Evolutionary conservation across 257 asterid genomes (phyloP).

Genomic region (Forsythia suspensa): DNA sequence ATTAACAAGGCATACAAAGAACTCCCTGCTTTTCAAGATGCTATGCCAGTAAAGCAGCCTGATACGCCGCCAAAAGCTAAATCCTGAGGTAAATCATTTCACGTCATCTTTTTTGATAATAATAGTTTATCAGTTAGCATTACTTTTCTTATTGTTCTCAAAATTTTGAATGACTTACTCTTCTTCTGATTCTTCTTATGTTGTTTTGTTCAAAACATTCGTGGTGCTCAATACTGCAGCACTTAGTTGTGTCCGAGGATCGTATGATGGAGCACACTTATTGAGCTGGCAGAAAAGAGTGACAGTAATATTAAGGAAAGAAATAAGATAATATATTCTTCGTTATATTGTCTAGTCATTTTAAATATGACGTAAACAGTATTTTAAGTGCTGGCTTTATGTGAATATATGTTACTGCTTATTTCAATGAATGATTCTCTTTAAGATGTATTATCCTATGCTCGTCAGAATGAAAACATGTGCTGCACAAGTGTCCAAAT

Average conservation of each 20-base stretch:
- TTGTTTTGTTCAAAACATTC: background rate
- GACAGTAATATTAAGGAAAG: background rate
- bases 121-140: too few species aligned
- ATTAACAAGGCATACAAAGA: constrained; percentile 41
- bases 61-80: constrained; percentile 52
- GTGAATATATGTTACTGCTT: background rate
- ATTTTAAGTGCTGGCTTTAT: background rate
- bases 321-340: too few species aligned
- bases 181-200: background rate
- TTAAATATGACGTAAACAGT: background rate
- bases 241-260: background rate
- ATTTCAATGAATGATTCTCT: background rate
- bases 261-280: background rate
- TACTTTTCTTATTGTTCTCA: background rate
- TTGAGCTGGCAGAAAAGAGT: background rate
- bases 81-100: constrained; percentile 21
- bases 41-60: constrained; percentile 63
- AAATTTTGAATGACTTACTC: background rate
- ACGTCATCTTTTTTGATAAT: too few species aligned
- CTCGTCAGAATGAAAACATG: too few species aligned
- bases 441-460: background rate
- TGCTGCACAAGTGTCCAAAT: too few species aligned
- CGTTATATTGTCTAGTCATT: background rate
- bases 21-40: constrained; percentile 52
- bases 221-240: too few species aligned